Evolutionary conservation across 306 rosid genomes (phyloP), one percentile per base, ranked within the genome.

Genomic region (Lagenaria siceraria): DNA sequence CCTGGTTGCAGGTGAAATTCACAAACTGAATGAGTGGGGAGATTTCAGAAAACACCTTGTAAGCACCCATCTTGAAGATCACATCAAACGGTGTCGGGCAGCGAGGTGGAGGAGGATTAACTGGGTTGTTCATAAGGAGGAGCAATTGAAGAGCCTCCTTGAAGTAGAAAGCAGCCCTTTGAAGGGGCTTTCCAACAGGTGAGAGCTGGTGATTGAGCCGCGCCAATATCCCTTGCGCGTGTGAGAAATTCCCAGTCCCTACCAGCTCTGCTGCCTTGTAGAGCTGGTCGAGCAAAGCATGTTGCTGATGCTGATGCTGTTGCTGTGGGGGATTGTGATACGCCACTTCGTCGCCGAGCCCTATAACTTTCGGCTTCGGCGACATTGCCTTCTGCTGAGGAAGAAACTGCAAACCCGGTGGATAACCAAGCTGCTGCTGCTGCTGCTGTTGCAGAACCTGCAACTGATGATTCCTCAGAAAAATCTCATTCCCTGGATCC

Each of bases 151-250:
- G 71, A 62, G 88, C 88, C 84, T 85, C 88, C 88, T 82, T 85
- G 83, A 85, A 85, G 70, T 85, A 85, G 82, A 80, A 85, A 82
- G 88, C 82, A 75, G 88, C 86, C 88, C 88, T 81, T 51, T 78
- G 88, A 12, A 82, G 84, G 77, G 88, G 88, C 81, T 78, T 82
- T 68, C 88, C 86, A 78, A 82, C 79, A 48, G 84, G 86, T 78
- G 88, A 85, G 81, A 85, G 84, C 81, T 84, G 87, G 84, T 84
- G 87, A 84, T 84, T 84, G 87, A 84, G 87, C 87, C 87, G 87
- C 87, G 87, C 87, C 87, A 84, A 84, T 84, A 84, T 84, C 87
- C 82, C 87, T 82, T 84, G 84, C 82, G 87, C 88, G 84, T 74
- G 82, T 78, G 79, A 59, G 72, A 75, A 78, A 68, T 80, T 83